Base-by-base conservation (phyloP, 202 grass and related monocot genomes). In the Setaria viridis region DNA sequence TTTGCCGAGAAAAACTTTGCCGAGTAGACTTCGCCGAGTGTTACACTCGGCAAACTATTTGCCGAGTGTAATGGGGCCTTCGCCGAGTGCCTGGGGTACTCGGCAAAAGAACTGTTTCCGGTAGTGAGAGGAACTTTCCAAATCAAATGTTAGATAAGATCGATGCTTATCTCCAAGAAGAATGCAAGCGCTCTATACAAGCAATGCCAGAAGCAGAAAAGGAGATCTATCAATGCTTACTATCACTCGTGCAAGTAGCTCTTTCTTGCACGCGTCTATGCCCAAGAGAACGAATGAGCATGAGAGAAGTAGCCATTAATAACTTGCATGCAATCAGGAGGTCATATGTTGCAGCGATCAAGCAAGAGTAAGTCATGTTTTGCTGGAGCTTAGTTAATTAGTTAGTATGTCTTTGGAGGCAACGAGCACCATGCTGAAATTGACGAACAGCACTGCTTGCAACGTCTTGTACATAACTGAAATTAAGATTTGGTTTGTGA, bases 51-150 rank as follows among this genome's bases (percentile, higher is more conserved):
- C n/a, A n/a, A n/a, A n/a, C n/a, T n/a, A n/a, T n/a, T n/a, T n/a
- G n/a, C n/a, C n/a, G n/a, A n/a, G n/a, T n/a, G n/a, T n/a, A n/a
- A n/a, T n/a, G n/a, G n/a, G n/a, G n/a, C n/a, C n/a, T n/a, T n/a
- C n/a, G n/a, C n/a, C n/a, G n/a, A n/a, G n/a, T n/a, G n/a, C n/a
- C n/a, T n/a, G n/a, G n/a, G n/a, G n/a, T n/a, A n/a, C n/a, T n/a
- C n/a, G n/a, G n/a, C n/a, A n/a, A n/a, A n/a, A n/a, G n/a, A n/a
- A n/a, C n/a, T n/a, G n/a, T n/a, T n/a, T n/a, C n/a, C n/a, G n/a
- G n/a, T n/a, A n/a, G n/a, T n/a, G n/a, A n/a, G n/a, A 75, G 54
- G 17, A 45, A 43, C 4, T 80, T 86, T n/a, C 72, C 82, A 33
- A 47, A 82, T 17, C 46, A 57, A 48, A 56, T 89, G 5, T 11